Base-by-base conservation (phyloP, 345 rosid species). In the Melaleuca alternifolia region DNA sequence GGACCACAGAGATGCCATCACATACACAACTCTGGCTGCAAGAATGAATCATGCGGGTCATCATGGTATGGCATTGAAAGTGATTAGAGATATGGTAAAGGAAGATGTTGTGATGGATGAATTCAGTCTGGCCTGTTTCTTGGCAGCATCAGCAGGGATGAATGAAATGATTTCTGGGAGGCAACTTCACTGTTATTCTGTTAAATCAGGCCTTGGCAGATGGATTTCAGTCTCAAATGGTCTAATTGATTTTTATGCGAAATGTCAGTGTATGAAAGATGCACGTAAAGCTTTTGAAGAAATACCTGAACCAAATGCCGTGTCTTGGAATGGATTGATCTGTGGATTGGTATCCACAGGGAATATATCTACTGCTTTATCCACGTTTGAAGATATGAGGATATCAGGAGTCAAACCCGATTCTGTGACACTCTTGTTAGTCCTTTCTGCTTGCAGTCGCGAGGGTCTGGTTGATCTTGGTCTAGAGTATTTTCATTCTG, bases 271-370 rank as follows among this genome's bases (percentile, higher is more conserved):
- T 84, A 52, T 90, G 84, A 51, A 62, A 28, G 92, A 92, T 65
- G 94, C 93, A 41, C 87, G 62, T 16, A 90, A 87, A 84, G 91
- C 90, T 65, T 94, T 95, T 85, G 61, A 83, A 59, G 96, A 94
- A 21, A 90, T 91, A 84, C 88, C 61, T n/a, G 75, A 79, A 51
- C 94, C 97, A n/a, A 92, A 94, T 86, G 91, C 85, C 21, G 91
- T 94, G 62, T 95, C 97, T 3, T 94, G 97, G 98, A 95, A 94
- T 16, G 90, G 90, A 28, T 87, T 95, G 91, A 90, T 95, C 85
- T 91, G 94, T 54, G 93, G 91, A 75, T 89, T 95, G 87, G 93
- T 93, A 84, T 92, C 93, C 7, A 91, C 88, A 14, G 93, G 94
- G 41, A 59, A 65, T 48, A 85, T 94, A 76, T 88, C 93, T n/a